These are phyloP conservation scores for Neurospora sp. DNA, from an alignment of 495 filamentous ascomycete species.

Conservation along the genomic window DNA sequence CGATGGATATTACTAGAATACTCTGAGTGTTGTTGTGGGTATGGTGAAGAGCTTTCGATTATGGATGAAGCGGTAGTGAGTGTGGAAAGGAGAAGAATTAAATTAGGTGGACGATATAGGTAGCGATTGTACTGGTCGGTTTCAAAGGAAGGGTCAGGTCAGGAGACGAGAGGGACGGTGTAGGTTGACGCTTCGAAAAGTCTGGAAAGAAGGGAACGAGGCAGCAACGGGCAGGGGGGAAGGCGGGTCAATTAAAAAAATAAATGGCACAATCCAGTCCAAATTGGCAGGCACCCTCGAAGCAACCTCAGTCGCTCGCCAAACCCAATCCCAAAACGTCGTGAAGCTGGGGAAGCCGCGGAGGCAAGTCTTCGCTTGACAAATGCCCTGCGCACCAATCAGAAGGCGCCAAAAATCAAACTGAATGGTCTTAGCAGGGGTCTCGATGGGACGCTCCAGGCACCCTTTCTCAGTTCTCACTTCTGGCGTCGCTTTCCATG, in stretches of 20 bases:
- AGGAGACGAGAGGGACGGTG: neutral
- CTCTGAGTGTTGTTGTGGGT: neutral
- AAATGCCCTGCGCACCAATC: neutral
- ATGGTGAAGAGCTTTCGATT: neutral
- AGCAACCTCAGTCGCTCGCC: neutral
- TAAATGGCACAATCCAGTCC: neutral
- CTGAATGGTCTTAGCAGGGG: neutral
- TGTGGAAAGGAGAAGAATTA: neutral
- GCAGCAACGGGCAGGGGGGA: neutral
- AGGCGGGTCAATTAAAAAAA: neutral
- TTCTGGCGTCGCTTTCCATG: neutral
- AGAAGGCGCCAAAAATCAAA: neutral
- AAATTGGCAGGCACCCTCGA: neutral
- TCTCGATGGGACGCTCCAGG: neutral
- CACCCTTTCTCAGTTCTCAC: neutral
- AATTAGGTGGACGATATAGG: neutral
- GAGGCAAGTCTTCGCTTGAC: neutral
- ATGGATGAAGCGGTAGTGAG: neutral
- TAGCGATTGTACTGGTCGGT: neutral
- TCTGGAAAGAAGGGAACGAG: neutral
- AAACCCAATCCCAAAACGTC: neutral
- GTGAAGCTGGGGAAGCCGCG: neutral
- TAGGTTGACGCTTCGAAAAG: neutral
- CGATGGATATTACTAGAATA: neutral
- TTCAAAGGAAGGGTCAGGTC: neutral